A percentile compares a stretch with the other conserved stretches of the same genome.
Evolutionary conservation across 441 rosid species (phyloP).

Genomic region (Hura crepitans): DNA sequence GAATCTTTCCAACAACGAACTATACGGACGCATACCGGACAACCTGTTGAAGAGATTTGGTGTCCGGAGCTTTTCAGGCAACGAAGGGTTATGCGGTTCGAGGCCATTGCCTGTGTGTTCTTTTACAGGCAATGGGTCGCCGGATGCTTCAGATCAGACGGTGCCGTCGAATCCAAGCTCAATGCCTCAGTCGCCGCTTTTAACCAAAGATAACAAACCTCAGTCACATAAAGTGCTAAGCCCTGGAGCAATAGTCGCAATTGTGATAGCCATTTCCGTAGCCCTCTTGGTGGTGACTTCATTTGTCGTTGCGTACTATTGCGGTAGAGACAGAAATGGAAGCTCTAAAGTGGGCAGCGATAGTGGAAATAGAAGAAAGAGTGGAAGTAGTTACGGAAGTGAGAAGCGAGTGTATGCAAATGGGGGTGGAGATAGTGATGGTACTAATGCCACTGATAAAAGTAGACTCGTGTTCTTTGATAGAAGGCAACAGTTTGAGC

Average conservation of each 20-base stretch:
- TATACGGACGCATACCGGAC: slow-evolving; percentile 57
- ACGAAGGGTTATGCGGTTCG: slow-evolving; percentile 71
- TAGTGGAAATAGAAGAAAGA: slow-evolving; percentile 41
- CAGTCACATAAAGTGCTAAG: slow-evolving; percentile 39
- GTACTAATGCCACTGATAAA: slow-evolving; percentile 57
- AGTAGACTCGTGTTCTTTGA: slow-evolving; percentile 81
- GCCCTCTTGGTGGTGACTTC: slow-evolving; percentile 51
- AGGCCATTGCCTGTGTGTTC: slow-evolving; percentile 57
- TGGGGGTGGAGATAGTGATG: slow-evolving; percentile 69
- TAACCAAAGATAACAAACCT: slow-evolving; percentile 25
- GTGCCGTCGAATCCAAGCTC: slow-evolving; percentile 77
- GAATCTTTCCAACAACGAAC: slow-evolving; percentile 58
- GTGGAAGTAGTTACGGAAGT: slow-evolving; percentile 51
- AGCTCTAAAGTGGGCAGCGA: slow-evolving; percentile 42
- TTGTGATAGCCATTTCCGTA: slow-evolving; percentile 59
- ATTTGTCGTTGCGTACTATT: slow-evolving; percentile 58
- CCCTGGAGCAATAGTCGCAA: slow-evolving; percentile 56
- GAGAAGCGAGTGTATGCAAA: slow-evolving; percentile 47
- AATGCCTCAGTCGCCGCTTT: slow-evolving; percentile 49
- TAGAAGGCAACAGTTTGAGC: slow-evolving; percentile 66
- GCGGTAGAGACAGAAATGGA: slow-evolving; percentile 41
- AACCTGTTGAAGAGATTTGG: slow-evolving; percentile 51
- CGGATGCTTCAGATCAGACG: slow-evolving; percentile 24
- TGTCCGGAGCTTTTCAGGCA: slow-evolving; percentile 58
- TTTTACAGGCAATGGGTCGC: slow-evolving; percentile 20